These are phyloP conservation scores for Quercus wislizeni DNA, from an alignment of 306 rosid species.

Conservation along the genomic window DNA sequence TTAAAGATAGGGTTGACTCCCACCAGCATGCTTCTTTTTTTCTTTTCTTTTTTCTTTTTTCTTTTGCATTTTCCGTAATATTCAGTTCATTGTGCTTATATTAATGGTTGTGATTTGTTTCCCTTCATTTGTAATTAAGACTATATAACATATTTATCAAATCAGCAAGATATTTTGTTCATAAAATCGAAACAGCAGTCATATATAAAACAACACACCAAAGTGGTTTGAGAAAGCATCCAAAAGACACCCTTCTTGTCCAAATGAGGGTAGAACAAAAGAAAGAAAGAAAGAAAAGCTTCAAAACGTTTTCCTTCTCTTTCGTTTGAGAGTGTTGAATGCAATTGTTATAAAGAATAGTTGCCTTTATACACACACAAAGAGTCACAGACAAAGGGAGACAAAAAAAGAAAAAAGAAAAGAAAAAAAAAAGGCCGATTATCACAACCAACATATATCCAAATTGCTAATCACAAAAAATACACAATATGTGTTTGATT, in stretches of 20 bases:
- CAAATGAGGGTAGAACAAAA: not conserved
- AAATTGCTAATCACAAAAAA: not conserved
- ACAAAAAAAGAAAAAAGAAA: no score
- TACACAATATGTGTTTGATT: no score
- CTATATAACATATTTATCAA: constrained; percentile 2
- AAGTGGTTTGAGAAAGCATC: not conserved
- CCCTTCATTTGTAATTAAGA: not conserved
- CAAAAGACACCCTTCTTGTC: not conserved
- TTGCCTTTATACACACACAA: not conserved
- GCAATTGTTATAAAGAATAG: not conserved
- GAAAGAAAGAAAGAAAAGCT: no score
- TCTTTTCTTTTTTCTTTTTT: not conserved
- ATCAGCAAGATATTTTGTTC: not conserved
- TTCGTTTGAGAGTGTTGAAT: no score
- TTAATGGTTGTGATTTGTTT: not conserved
- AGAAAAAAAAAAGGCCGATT: not conserved
- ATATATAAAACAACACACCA: no score
- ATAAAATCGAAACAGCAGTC: not conserved
- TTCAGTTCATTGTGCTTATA: not conserved
- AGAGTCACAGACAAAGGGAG: not conserved
- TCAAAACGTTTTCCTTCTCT: no score
- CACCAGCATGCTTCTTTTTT: not conserved
- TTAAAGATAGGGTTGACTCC: constrained; percentile 20
- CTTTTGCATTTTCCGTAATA: not conserved
- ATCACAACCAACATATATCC: not conserved